Base-by-base conservation (phyloP, 192 early-diverging fungal genomes). In the Backusella macrospora region DNA sequence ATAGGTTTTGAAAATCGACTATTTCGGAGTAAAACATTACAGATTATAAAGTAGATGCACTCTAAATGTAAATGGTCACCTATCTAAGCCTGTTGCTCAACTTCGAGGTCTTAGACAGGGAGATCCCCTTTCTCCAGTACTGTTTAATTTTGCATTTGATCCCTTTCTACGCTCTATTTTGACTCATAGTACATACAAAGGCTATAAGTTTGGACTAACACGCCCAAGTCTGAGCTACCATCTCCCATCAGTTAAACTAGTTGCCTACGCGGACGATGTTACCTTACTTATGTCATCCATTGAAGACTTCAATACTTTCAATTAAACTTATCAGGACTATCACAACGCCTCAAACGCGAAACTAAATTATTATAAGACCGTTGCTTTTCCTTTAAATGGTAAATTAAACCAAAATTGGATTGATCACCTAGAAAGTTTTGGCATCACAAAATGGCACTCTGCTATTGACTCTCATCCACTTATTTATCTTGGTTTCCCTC, bases 191-290 rank as follows among this genome's bases (percentile, higher is more conserved):
- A n/a, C n/a, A n/a, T n/a, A n/a, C n/a, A n/a, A n/a, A n/a, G n/a
- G n/a, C n/a, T n/a, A n/a, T n/a, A n/a, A n/a, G n/a, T n/a, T n/a
- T n/a, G n/a, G n/a, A n/a, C n/a, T n/a, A n/a, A n/a, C n/a, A n/a
- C n/a, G n/a, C n/a, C n/a, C n/a, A n/a, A n/a, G n/a, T n/a, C n/a
- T n/a, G n/a, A n/a, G n/a, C n/a, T n/a, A n/a, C n/a, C n/a, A 18
- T 18, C 55, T 26, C 23, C 45, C 45, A 13, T 26, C 67, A 3
- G 23, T 69, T 6, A 69, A 69, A 45, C 4, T 73, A 8, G 7
- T 65, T 8, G 75, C 75, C 0, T 76, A 76, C 38, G 80, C 76
- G 16, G 80, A 81, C 55, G 80, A 81, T 66, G 38, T 72, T 6
- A 12, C 73, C 1, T n/a, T 62, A 6, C 52, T 64, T 8, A 43